Evolutionary conservation across 2,329 filamentous ascomycete genomes (phyloP), one percentile per base, ranked within the genome.

Genomic region (Neofusicoccum parvum): DNA sequence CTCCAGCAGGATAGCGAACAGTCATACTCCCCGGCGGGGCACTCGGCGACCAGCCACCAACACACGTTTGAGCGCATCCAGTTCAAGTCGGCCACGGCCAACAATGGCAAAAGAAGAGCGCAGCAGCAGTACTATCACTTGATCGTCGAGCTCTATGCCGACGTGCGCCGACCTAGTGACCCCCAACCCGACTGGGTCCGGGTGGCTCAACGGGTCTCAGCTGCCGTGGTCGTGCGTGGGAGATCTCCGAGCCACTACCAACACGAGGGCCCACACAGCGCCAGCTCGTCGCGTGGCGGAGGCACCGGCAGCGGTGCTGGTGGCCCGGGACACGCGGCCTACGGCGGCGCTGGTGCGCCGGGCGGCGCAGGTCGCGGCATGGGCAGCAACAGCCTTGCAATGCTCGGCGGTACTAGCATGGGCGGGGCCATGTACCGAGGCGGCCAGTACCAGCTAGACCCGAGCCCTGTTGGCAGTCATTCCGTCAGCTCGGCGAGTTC

Each of bases 61-160:
- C 85, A 89, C 65, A 86, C 83, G 0, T 97, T 96, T 74, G 93
- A 97, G 74, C 88, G 94, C 11, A 95, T 97, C 60, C 93, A 97
- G 72, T 97, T 97, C 85, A 96, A 96, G 76, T 92, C 92, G 69
- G 93, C 94, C 1, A 97, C 93, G 0, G 92, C 92, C 27, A 97
- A 97, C 80, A 97, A 97, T 70, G 93, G 93, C 53, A 96, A 96
- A 77, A 86, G 94, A 70, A 85, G 94, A 65, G 93, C 93, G 1
- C 92, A 93, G 17, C 93, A 97, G 74, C 94, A 97, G 72, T 96
- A 93, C 76, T 97, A 96, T 73, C 92, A 95, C 72, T 83, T 97
- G n/a, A 87, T 96, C 51, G 89, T 96, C 3, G 92, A 96, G 74
- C 72, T 79, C 20, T 78, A 74, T 72, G 77, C 75, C 7, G 78